These are phyloP conservation scores for Apodospora peruviana DNA, from an alignment of 495 filamentous ascomycete species.

Conservation along the genomic window DNA sequence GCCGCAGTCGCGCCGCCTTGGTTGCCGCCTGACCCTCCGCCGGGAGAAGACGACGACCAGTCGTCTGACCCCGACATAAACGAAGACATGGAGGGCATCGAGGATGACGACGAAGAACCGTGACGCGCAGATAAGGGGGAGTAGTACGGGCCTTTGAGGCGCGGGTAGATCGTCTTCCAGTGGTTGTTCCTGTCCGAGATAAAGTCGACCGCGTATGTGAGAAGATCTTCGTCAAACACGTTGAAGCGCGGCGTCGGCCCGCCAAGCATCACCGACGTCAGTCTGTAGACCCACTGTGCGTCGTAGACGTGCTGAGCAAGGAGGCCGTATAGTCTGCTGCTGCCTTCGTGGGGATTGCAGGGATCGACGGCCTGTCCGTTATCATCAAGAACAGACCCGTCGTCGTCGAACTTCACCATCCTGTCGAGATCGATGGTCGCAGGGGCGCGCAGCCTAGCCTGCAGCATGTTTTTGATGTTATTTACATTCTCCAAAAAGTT, in stretches of 20 bases:
- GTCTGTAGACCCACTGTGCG: slow-evolving; percentile 27
- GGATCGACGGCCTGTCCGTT: slow-evolving; percentile 4
- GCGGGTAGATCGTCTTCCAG: slow-evolving; percentile 15
- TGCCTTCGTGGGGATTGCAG: slow-evolving; percentile 8
- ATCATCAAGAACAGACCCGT: too few relatives aligned
- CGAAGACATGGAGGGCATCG: not conserved
- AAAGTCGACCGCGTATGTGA: slow-evolving; percentile 16
- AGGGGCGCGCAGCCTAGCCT: slow-evolving; percentile 14
- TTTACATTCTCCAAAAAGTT: slow-evolving; percentile 32
- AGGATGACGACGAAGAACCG: not conserved
- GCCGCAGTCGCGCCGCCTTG: slow-evolving; percentile 2
- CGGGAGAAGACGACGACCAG: not conserved
- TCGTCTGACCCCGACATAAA: slow-evolving; percentile 6
- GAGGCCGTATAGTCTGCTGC: not conserved
- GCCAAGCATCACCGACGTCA: slow-evolving; percentile 23
- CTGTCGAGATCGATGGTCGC: slow-evolving; percentile 12
- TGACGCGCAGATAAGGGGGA: slow-evolving; percentile 17
- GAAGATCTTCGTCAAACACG: slow-evolving; percentile 7
- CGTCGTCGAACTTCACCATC: slow-evolving; percentile 1
- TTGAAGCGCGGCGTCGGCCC: slow-evolving; percentile 6
- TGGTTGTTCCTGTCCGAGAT: slow-evolving; percentile 19
- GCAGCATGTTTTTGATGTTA: slow-evolving; percentile 37
- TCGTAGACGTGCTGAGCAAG: slow-evolving; percentile 21
- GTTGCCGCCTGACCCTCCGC: not conserved
- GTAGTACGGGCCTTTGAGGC: slow-evolving; percentile 22